Evolutionary conservation across 768 basidiomycete species (phyloP).

Genomic region (Vararia minispora): DNA sequence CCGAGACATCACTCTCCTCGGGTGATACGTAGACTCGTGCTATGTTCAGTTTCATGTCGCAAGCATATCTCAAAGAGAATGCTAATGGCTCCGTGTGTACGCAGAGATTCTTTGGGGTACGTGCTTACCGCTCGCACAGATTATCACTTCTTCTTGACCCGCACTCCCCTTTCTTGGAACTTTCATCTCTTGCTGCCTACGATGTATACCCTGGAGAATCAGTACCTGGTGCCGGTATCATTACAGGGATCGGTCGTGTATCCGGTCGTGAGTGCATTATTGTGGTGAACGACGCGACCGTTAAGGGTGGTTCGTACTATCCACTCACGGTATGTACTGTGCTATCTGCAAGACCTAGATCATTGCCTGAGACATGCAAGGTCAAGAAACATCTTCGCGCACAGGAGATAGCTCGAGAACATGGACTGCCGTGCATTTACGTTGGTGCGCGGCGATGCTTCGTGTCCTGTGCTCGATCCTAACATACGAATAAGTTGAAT

Average conservation of each 20-base stretch:
- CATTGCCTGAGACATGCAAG: too few species aligned
- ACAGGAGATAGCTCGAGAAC: slow-evolving; percentile 89
- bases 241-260: slow-evolving; percentile 68
- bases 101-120: background rate
- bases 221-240: slow-evolving; percentile 83
- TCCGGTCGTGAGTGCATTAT: slow-evolving; percentile 78
- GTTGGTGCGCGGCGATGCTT: slow-evolving; percentile 44
- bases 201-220: slow-evolving; percentile 68
- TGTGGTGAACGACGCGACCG: slow-evolving; percentile 90
- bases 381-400: slow-evolving; percentile 95
- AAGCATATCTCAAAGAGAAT: too few species aligned
- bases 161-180: slow-evolving; percentile 80
- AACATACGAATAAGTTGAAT: slow-evolving; percentile 52
- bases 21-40: too few species aligned
- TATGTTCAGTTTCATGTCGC: too few species aligned
- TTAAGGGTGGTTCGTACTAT: slow-evolving; percentile 89
- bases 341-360: background rate
- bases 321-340: slow-evolving; percentile 54
- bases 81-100: too few species aligned
- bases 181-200: slow-evolving; percentile 78
- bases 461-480: slow-evolving; percentile 6
- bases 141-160: slow-evolving; percentile 71
- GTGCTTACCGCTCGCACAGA: slow-evolving; percentile 26
- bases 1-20: too few species aligned
- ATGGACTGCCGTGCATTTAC: slow-evolving; percentile 84